These are phyloP conservation scores for Monilinia polystroma DNA, from an alignment of 2,329 filamentous ascomycete species.

Conservation along the genomic window DNA sequence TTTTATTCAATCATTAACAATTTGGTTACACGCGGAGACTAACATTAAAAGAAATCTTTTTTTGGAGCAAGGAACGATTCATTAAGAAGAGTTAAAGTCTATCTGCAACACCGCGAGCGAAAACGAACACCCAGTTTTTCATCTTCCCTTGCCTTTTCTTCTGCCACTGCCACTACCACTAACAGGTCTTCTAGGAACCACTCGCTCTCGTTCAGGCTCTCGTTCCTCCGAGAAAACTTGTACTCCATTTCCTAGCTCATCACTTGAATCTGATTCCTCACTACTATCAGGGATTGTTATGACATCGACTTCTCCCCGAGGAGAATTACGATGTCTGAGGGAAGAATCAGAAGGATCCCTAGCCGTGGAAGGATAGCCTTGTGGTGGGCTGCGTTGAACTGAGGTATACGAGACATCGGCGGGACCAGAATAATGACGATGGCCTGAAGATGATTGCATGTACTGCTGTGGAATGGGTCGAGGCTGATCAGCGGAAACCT, in stretches of 20 bases:
- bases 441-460: constrained; percentile 37
- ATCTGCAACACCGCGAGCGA: neutral
- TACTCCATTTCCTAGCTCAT: constrained; percentile 37
- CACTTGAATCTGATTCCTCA: constrained; percentile 31
- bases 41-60: neutral
- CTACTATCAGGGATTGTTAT: constrained; percentile 27
- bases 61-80: neutral
- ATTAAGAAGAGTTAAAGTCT: constrained; percentile 9
- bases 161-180: constrained; percentile 28
- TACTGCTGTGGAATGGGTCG: constrained; percentile 39
- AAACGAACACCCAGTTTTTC: neutral
- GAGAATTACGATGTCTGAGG: constrained; percentile 26
- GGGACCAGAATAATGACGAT: constrained; percentile 39
- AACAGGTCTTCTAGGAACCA: constrained; percentile 29
- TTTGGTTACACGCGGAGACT: neutral
- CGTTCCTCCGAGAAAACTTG: constrained; percentile 35
- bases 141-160: constrained; percentile 33
- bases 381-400: constrained; percentile 33
- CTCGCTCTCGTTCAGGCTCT: constrained; percentile 26
- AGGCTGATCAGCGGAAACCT: constrained; percentile 37
- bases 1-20: neutral
- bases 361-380: constrained; percentile 29
- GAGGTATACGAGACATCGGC: constrained; percentile 41
- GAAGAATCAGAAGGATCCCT: constrained; percentile 32
- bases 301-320: constrained; percentile 28